Evolutionary conservation across 2,329 filamentous ascomycete genomes (phyloP).

Genomic region (Orbilia oligospora): DNA sequence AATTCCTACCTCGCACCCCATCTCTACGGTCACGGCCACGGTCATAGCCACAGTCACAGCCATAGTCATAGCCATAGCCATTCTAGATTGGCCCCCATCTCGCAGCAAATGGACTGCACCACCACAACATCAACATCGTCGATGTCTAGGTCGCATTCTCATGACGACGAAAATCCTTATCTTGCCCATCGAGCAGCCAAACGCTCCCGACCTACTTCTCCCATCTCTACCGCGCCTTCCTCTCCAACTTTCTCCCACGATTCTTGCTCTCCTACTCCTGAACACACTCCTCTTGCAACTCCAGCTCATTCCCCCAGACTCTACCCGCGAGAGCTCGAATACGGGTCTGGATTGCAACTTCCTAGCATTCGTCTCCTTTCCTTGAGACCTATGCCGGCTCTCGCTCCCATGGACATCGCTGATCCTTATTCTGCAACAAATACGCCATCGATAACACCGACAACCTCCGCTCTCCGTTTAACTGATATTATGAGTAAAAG

Average conservation of each 20-base stretch:
- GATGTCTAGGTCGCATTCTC: constrained; percentile 90
- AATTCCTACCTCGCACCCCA: constrained; percentile 66
- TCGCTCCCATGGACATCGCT: constrained; percentile 77
- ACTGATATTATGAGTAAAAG: constrained; percentile 92
- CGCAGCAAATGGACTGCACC: constrained; percentile 76
- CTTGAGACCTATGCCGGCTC: constrained; percentile 76
- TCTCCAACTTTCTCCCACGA: constrained; percentile 97
- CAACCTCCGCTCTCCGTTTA: constrained; percentile 79
- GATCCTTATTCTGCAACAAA: constrained; percentile 64
- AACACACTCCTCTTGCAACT: constrained; percentile 98
- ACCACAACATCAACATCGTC: too few species aligned
- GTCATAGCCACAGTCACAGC: too few species aligned
- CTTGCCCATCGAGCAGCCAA: constrained; percentile 81
- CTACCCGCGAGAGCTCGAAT: constrained; percentile 71
- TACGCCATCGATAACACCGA: constrained; percentile 55
- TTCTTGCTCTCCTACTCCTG: constrained; percentile 92
- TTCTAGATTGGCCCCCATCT: constrained; percentile 71
- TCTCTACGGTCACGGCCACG: too few species aligned
- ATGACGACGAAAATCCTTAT: constrained; percentile 85
- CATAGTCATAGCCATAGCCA: too few species aligned
- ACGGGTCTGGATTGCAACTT: constrained; percentile 80
- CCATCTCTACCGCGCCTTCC: constrained; percentile 93
- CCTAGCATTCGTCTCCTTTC: constrained; percentile 85
- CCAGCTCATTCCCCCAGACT: constrained; percentile 94
- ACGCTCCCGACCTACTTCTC: constrained; percentile 91